Conservation (phyloP, 495 filamentous ascomycete species). For the Hypomontagnella monticulosa region DNA sequence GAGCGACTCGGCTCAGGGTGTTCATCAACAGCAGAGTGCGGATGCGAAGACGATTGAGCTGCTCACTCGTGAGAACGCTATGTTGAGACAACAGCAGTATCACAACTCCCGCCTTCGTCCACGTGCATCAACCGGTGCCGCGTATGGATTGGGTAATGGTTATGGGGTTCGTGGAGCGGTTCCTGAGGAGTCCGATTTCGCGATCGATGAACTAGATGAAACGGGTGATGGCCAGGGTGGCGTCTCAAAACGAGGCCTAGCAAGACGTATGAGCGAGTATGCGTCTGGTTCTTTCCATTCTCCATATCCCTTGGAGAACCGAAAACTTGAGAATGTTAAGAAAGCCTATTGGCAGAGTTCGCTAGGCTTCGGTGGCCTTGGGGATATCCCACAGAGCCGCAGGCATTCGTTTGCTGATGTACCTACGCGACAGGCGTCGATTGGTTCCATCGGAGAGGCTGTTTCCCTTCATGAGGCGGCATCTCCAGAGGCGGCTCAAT, state of each 20-base stretch:
- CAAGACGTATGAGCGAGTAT: constrained; percentile 70
- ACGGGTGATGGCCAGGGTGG: constrained; percentile 65
- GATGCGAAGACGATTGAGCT: constrained; percentile 77
- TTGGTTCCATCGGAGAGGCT: constrained; percentile 70
- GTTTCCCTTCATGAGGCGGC: constrained; percentile 54
- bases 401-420: constrained; percentile 96
- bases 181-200: constrained; percentile 75
- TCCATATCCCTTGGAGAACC: constrained; percentile 71
- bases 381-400: constrained; percentile 82
- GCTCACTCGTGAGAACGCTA: constrained; percentile 75
- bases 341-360: constrained; percentile 90
- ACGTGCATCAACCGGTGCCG: constrained; percentile 65
- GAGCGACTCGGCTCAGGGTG: constrained; percentile 64
- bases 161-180: constrained; percentile 71
- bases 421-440: constrained; percentile 73
- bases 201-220: constrained; percentile 75
- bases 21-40: constrained; percentile 61
- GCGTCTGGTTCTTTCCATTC: constrained; percentile 64
- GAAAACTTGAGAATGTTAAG: constrained; percentile 79
- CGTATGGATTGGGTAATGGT: constrained; percentile 63
- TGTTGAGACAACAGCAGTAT: constrained; percentile 70
- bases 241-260: constrained; percentile 62
- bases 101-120: constrained; percentile 69
- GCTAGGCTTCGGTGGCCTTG: constrained; percentile 76
- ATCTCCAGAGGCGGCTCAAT: constrained; percentile 50